These are phyloP conservation scores for Marchantia polymorpha DNA, from an alignment of 225 moss, liverwort and hornwort genomes.

Conservation along the genomic window DNA sequence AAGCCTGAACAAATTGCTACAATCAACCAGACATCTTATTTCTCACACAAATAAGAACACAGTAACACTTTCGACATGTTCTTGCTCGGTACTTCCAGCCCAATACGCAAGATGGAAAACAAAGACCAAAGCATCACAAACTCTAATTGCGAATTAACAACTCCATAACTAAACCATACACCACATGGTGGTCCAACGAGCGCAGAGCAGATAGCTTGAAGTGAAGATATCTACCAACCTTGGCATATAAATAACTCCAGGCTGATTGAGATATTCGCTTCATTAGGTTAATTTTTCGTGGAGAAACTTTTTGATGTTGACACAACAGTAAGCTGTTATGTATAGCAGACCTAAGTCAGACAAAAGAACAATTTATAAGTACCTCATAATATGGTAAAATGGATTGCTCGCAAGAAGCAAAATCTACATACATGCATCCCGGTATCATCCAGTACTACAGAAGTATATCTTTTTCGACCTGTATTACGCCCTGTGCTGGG, in stretches of 20 bases:
- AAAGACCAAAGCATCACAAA: not conserved
- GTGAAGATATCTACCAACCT: constrained; percentile 43
- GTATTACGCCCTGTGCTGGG: no score
- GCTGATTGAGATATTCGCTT: constrained; percentile 78
- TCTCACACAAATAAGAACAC: not conserved
- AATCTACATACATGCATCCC: not conserved
- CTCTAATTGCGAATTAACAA: not conserved
- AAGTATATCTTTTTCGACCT: no score
- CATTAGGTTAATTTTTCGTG: constrained; percentile 69
- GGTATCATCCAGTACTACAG: no score
- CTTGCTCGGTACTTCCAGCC: not conserved
- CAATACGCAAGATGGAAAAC: not conserved
- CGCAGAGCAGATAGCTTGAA: not conserved
- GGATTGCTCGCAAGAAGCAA: not conserved
- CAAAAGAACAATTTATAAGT: not conserved
- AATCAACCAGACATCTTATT: not conserved
- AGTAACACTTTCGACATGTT: not conserved
- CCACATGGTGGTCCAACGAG: not conserved
- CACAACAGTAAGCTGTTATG: constrained; percentile 68
- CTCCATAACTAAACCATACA: not conserved
- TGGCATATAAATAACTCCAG: constrained; percentile 68
- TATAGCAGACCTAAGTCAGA: constrained; percentile 57
- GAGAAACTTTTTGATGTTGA: constrained; percentile 71
- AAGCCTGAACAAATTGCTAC: not conserved
- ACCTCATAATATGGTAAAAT: not conserved